A percentile compares a stretch with the other conserved stretches of the same genome.
Conservation (phyloP, 2,329 filamentous ascomycete genomes). For the Metarhizium rileyi region DNA sequence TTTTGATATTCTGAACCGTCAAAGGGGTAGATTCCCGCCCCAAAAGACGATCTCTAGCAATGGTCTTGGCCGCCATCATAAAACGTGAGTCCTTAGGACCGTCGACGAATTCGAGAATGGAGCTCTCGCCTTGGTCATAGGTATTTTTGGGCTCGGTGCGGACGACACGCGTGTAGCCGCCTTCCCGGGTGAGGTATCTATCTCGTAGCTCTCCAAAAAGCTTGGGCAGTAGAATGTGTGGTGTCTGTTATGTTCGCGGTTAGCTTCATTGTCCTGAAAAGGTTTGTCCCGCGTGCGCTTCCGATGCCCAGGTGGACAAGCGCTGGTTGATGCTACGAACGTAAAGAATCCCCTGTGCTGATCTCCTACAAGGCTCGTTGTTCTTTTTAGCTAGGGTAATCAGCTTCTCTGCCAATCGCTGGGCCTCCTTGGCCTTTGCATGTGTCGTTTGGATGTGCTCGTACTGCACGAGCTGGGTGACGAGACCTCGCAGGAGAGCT, state of each 20-base stretch:
- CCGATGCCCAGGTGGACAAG: background rate
- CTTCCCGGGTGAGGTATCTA: conserved; percentile 70
- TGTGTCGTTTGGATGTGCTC: conserved; percentile 94
- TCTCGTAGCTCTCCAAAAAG: conserved; percentile 74
- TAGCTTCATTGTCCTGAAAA: background rate
- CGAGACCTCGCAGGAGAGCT: conserved; percentile 88
- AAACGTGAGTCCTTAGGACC: conserved; percentile 90
- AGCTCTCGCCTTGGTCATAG: conserved; percentile 76
- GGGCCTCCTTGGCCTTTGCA: conserved; percentile 94
- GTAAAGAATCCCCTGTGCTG: conserved; percentile 74
- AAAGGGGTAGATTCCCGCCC: conserved; percentile 55
- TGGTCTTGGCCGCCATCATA: conserved; percentile 79
- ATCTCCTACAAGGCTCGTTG: conserved; percentile 67
- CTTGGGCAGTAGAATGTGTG: conserved; percentile 65
- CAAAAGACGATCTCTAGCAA: conserved; percentile 53
- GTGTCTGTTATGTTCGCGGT: conserved; percentile 41
- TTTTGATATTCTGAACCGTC: conserved; percentile 69
- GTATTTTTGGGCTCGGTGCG: conserved; percentile 81
- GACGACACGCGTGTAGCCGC: conserved; percentile 91
- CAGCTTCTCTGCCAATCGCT: conserved; percentile 85
- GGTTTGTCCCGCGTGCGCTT: background rate
- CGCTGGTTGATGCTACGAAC: conserved; percentile 41
- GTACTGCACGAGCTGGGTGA: conserved; percentile 87
- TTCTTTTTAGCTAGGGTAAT: conserved; percentile 92
- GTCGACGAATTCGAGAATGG: conserved; percentile 91